Evolutionary conservation across 495 filamentous ascomycete species (phyloP), one percentile per base, ranked within the genome.

Genomic region (Pyronema domesticum): DNA sequence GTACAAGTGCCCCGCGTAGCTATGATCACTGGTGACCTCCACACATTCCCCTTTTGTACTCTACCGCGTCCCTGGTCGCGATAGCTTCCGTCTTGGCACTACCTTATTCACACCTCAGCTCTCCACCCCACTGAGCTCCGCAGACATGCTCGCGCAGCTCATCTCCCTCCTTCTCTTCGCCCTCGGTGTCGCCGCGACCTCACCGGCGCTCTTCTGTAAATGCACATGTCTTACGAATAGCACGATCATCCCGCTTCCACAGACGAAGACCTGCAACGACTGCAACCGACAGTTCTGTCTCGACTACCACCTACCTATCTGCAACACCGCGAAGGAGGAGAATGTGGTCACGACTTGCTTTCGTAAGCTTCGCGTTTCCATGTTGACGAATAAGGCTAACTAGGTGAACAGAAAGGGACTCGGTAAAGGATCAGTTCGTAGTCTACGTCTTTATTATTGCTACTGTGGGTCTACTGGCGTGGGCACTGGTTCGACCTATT

Each of bases 231-330:
- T 83, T 72, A 77, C 78, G 52, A 94, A 95, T 71, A 85, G 79
- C 72, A 94, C 84, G 54, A 87, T 96, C 57, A 94, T 98, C 65
- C 70, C 76, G 11, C 78, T 89, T 46, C 61, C 60, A 10, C 54
- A 50, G 36, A 54, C 62, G 18, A 39, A 19, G 30, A 80, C 72
- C 36, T 98, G 91, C 70, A 79, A 76, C 42, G 83, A 91, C 62
- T 98, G 91, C 70, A 96, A 86, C 64, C 82, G 85, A 57, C 80
- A 82, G 62, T 95, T 93, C 69, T 98, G 91, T 66, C 72, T 94
- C 15, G 73, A 76, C 48, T 88, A 94, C 54, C 79, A 84, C 57
- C 70, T 95, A 30, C 85, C 87, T 9, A 88, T 85, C 54, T 96
- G 91, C 69, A 83, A 87, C 61, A 79, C 75, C 43, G 83, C 81